Base-by-base conservation (phyloP, 179 eudicot species). In the Drosera spatulata region DNA sequence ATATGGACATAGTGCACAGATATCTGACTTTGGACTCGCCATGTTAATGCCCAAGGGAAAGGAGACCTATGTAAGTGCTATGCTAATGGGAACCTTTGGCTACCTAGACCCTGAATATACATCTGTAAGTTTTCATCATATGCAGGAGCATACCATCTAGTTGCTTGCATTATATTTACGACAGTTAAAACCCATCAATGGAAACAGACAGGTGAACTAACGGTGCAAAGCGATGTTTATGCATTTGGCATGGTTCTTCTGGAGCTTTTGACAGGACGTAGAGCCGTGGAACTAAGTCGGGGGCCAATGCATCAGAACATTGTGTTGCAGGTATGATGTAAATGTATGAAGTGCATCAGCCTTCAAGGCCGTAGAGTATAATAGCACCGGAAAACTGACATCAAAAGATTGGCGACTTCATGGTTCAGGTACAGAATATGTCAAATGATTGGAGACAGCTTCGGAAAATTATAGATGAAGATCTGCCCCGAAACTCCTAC, bases 211-310 rank as follows among this genome's bases (percentile, higher is more conserved):
- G 99, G 99, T 45, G 82, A 88, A 76, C 86, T 93, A 69, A 89
- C 99, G 15, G 66, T 93, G 71, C 99, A 93, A 76, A 89, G 99
- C 62, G 99, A 93, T 65, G 97, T 89, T 40, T 93, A 93, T 61
- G 94, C 99, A 61, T 93, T 88, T 77, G 98, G 98, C 22, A 96
- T 91, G 42, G 98, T 91, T 61, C 82, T 88, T 54, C 95, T 91
- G 53, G 98, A 91, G 79, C 95, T 91, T 60, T 62, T 91, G 75
- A 91, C 98, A 0, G 98, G 98, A 56, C 75, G 97, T 55, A 73
- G 81, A 73, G 99, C 99, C 5, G 77, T 89, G 62, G 96, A 93
- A 77, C 76, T 93, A 58, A 86, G 71, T 75, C 97, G 84, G 75
- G 97, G 95, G 70, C 91, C 95, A 54, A 80, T 73, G 41, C 97